Percentiles rank a stretch among this genome's conserved stretches.
These are phyloP conservation scores for Pseudogymnoascus sp. DNA, from an alignment of 2,329 filamentous ascomycete species.

Conservation along the genomic window DNA sequence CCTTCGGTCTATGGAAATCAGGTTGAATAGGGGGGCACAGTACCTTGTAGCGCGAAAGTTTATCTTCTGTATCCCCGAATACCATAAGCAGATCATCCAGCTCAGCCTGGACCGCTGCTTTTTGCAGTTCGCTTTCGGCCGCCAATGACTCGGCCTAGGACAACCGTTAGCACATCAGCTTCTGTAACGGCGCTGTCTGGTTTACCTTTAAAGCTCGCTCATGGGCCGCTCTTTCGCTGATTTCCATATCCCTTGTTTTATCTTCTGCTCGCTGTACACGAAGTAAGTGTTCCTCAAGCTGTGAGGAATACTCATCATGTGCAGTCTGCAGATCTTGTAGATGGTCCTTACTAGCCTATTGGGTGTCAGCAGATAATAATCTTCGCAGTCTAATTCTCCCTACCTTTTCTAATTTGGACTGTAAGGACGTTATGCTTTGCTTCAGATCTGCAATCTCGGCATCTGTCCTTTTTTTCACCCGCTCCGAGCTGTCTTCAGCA, in stretches of 20 bases:
- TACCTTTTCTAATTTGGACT: constrained; percentile 56
- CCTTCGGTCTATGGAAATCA: not conserved
- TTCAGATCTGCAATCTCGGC: constrained; percentile 58
- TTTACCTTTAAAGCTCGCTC: constrained; percentile 28
- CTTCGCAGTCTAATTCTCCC: constrained; percentile 8
- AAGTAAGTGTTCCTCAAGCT: constrained; percentile 26
- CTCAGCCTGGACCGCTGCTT: constrained; percentile 59
- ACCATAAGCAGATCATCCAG: constrained; percentile 76
- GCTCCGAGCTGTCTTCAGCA: constrained; percentile 43
- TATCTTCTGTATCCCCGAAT: constrained; percentile 73
- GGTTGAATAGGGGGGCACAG: constrained; percentile 21
- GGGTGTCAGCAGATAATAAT: constrained; percentile 17
- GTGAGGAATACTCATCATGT: constrained; percentile 42
- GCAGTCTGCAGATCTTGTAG: constrained; percentile 51
- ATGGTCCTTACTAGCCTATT: constrained; percentile 52
- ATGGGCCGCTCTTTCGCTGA: constrained; percentile 25
- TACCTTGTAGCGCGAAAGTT: constrained; percentile 68
- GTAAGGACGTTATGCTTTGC: constrained; percentile 52
- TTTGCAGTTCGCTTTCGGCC: constrained; percentile 52
- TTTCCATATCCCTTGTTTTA: constrained; percentile 36
- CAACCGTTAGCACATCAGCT: constrained; percentile 12
- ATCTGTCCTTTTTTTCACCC: constrained; percentile 43
- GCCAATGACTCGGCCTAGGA: constrained; percentile 16
- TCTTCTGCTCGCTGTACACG: constrained; percentile 30
- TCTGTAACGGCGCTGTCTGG: not conserved